Conservation (phyloP, 2,329 filamentous ascomycete genomes). For the Septoria linicola region DNA sequence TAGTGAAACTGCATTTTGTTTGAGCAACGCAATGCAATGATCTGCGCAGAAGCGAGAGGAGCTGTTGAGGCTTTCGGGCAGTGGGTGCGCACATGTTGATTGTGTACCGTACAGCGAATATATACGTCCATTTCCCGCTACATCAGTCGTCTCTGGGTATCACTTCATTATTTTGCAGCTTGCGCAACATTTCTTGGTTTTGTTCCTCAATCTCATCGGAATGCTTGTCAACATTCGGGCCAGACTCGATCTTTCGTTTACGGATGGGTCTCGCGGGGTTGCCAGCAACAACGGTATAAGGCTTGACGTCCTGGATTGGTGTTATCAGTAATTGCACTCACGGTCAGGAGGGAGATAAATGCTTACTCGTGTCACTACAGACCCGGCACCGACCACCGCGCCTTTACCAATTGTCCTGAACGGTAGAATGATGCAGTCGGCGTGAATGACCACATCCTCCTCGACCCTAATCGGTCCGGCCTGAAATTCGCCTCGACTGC, state of each 20-base stretch:
- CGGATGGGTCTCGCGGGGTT: slow-evolving; percentile 42
- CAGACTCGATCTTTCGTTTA: slow-evolving; percentile 27
- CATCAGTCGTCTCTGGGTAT: slow-evolving; percentile 14
- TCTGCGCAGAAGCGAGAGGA: not conserved
- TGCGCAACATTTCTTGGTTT: slow-evolving; percentile 29
- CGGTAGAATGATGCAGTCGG: slow-evolving; percentile 60
- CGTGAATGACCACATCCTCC: slow-evolving; percentile 66
- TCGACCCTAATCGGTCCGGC: slow-evolving; percentile 75
- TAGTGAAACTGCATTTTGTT: too few species aligned
- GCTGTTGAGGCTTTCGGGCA: not conserved
- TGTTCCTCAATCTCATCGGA: slow-evolving; percentile 31
- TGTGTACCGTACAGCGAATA: not conserved
- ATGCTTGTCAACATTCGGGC: slow-evolving; percentile 29
- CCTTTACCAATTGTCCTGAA: slow-evolving; percentile 55
- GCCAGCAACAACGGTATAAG: slow-evolving; percentile 48
- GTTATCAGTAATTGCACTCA: not conserved
- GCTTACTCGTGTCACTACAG: slow-evolving; percentile 56
- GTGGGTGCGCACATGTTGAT: too few species aligned
- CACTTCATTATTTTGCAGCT: slow-evolving; percentile 20
- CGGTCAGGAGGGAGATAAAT: slow-evolving; percentile 34
- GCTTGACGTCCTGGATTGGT: slow-evolving; percentile 48
- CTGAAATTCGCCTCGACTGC: slow-evolving; percentile 68
- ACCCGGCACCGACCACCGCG: slow-evolving; percentile 54
- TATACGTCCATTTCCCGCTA: not conserved
- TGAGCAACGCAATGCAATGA: too few species aligned